Base-by-base conservation (phyloP, 805 yeast genomes). In the Schwanniomyces polymorphus region DNA sequence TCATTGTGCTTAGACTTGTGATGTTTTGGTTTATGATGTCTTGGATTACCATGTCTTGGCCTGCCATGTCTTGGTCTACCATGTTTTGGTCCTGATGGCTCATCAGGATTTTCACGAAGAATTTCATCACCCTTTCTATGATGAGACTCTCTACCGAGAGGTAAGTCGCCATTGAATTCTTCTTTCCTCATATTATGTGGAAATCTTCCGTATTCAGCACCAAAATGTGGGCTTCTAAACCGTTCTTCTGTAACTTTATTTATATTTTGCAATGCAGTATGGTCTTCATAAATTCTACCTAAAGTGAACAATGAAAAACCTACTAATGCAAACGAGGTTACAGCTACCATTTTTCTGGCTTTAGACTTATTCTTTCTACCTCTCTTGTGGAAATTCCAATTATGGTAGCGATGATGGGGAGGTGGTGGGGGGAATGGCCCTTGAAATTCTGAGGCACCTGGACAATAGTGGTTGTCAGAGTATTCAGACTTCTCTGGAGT, bases 241-340 rank as follows among this genome's bases (percentile, higher is more conserved):
- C n/a, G n/a, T n/a, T 5, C 34, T 18, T 31, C 34, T 31, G 18
- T n/a, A 11, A 18, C 16, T 31, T 8, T n/a, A 18, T 35, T 12
- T 25, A 28, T 23, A n/a, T 16, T 27, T 18, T 26, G 25, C 39
- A 42, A 42, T 18, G 16, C 39, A 17, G 41, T 37, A 44, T 48
- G 47, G 41, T 43, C 35, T 41, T 56, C 55, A 35, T 50, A 56
- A 14, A 45, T 35, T 42, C 59, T 48, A 26, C 59, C 59, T 39
- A 52, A 37, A 17, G 50, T 44, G 48, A 56, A 56, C 33, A 54
- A 29, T 12, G 50, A 31, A 29, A 50, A 50, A 7, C 57, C 58
- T 2, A 51, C 50, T 10, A 52, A 46, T 5, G 45, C 43, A 17
- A 42, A 48, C 14, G 54, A 44, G n/a, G 53, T 17, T 9, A 25